Base-by-base conservation (phyloP, 2,329 filamentous ascomycete genomes). In the Fusarium mexicanum region DNA sequence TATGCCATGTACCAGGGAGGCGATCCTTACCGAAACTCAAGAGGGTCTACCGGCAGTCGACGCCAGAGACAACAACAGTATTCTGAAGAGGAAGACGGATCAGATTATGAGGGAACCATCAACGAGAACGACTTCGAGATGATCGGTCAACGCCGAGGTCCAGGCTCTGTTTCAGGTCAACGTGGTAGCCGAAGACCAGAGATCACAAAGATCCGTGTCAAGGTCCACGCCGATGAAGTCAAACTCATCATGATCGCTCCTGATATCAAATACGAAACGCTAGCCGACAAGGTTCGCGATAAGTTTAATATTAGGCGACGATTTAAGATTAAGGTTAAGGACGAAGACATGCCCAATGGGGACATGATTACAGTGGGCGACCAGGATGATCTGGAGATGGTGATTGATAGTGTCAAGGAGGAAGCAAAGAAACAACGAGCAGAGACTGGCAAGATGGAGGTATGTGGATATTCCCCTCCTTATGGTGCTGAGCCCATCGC, bases 291-390 rank as follows among this genome's bases (percentile, higher is more conserved):
- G 69, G 93, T 99, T 67, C 89, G 92, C 53, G 92, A 95, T 72
- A 99, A 99, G 84, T 98, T 98, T 79, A 91, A 89, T 20, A 87
- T 98, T 64, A 86, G 89, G 63, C 85, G 92, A 71, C 90, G 90
- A 65, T 96, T 98, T 85, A 97, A 95, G 87, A 92, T 98, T 83
- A 96, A 96, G 86, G 90, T 95, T 77, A 90, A 89, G 79, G 94
- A 97, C 73, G 96, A 98, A 76, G 93, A 94, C 76, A 83, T 86
- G 69, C 89, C 89, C 2, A 87, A 92, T 63, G 93, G 93, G 7
- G 96, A 98, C 79, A 96, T 98, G 93, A 97, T 99, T 79, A 98
- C 96, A 38, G 92, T 99, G 90, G 95, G 93, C 37, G 96, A 99
- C 82, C 94, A 98, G 82, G 96, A 99, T 79, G 96, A 99, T 84